phyloP scores from a whole-genome alignment of 2,329 filamentous ascomycete species.

The Colletotrichum echinochloae region DNA sequence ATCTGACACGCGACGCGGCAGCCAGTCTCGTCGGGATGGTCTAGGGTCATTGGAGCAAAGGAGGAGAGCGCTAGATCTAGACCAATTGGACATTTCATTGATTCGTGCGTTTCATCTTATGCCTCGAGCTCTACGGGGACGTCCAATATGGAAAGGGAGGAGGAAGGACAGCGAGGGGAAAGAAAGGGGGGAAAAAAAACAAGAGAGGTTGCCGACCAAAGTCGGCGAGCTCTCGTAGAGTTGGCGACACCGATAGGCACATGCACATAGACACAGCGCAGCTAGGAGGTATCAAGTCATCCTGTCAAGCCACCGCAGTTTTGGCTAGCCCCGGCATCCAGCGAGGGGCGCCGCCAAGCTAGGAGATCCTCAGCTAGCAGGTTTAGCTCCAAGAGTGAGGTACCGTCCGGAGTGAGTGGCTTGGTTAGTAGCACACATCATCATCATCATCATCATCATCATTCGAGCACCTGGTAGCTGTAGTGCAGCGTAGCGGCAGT shows the following conservation, averaged over 20 bases:
- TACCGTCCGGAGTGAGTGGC: background rate
- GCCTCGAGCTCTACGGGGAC: background rate
- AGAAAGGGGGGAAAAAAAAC: background rate
- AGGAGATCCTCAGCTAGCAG: conserved; percentile 20
- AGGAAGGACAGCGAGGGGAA: background rate
- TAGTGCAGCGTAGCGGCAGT: conserved; percentile 16
- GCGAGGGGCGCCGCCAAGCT: conserved; percentile 30
- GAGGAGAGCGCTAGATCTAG: conserved; percentile 4
- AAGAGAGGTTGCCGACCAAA: conserved; percentile 4
- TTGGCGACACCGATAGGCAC: conserved; percentile 1
- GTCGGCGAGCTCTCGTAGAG: too few relatives aligned
- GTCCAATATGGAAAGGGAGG: background rate
- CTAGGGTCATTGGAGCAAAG: background rate
- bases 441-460: conserved; percentile 8
- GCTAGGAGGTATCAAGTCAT: conserved; percentile 17
- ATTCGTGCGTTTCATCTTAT: conserved; percentile 19
- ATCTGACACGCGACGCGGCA: conserved; percentile 37
- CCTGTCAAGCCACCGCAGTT: conserved; percentile 25
- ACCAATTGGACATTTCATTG: conserved; percentile 12
- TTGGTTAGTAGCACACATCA: conserved; percentile 6
- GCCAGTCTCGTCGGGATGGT: conserved; percentile 5
- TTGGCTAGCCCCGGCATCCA: conserved; percentile 37
- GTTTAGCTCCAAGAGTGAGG: background rate
- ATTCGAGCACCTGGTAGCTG: conserved; percentile 1
- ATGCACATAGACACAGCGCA: background rate